Percentiles rank a stretch among this genome's conserved stretches.
phyloP scores from a whole-genome alignment of 345 rosid genomes.

The Leavenworthia alabamica region DNA sequence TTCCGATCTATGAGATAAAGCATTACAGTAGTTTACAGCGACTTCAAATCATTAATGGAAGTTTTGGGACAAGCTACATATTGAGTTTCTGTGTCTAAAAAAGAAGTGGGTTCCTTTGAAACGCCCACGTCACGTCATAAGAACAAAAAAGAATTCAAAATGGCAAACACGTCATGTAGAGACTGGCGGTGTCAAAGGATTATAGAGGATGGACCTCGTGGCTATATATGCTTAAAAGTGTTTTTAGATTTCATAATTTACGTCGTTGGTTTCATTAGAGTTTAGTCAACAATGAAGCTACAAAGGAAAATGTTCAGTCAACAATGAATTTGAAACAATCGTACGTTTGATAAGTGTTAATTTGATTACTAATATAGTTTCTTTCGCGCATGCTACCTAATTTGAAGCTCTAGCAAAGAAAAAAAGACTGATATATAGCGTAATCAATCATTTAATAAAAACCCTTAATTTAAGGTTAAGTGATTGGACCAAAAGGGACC shows the following conservation, averaged over 20 bases:
- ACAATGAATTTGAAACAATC: not conserved
- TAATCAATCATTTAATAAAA: conserved; percentile 6
- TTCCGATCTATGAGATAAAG: too few species aligned
- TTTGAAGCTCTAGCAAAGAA: not conserved
- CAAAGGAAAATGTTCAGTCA: too few species aligned
- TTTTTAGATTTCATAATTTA: conserved; percentile 14
- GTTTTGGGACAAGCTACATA: conserved; percentile 7
- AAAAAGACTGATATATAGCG: not conserved
- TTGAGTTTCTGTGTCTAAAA: not conserved
- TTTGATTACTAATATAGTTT: not conserved
- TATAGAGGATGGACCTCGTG: conserved; percentile 11
- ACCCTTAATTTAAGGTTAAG: conserved; percentile 24
- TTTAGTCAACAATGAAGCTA: too few species aligned
- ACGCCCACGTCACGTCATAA: conserved; percentile 15
- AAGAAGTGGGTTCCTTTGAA: conserved; percentile 13
- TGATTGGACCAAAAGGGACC: conserved; percentile 28
- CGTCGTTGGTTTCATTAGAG: too few species aligned
- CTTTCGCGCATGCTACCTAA: conserved; percentile 5
- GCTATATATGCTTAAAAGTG: not conserved
- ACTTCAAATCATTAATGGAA: conserved; percentile 2
- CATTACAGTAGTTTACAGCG: not conserved
- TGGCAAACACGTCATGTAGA: not conserved
- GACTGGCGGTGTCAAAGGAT: conserved; percentile 15
- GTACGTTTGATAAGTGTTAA: not conserved
- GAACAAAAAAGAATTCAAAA: not conserved